Evolutionary conservation across 148 eudicot genomes (phyloP), one percentile per base, ranked within the genome.

Genomic region (Chenopodium formosanum): DNA sequence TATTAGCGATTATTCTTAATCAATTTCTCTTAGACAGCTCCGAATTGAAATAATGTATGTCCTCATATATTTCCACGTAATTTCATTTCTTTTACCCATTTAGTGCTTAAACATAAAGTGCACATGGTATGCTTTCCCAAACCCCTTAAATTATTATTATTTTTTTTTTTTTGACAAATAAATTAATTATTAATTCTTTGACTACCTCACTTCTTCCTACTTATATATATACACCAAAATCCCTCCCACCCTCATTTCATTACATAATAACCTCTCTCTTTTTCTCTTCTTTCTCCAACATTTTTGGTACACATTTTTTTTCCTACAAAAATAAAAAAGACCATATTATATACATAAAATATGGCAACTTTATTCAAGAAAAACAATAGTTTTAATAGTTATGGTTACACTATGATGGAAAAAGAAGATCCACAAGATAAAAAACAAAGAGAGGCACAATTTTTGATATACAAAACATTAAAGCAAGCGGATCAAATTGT

Each of bases 381-480:
- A 77, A 44, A 85, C 65, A 77, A 83, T 85, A 84, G 83, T 14
- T 71, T 78, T 84, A 77, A 83, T 85, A 84, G 83, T 11, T 74
- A 80, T 84, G 87, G 86, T 29, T 93, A 93, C 83, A 84, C 89
- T 65, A 93, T 83, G 78, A 78, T 93, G 66, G 89, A 85, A 44
- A 88, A 68, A 56, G 93, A 90, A 74, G 93, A 91, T 80, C 88
- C 86, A 79, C 88, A 91, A 76, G 97, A 89, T 75, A 73, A 67
- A 8, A 78, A 82, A 62, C 90, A 88, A 27, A 73, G 93, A 34
- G 70, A 79, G 75, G 94, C 94, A 46, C 98, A 91, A 79, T 94
- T 89, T 80, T 82, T 92, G 89, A 94, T 94, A 63, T 91, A 94
- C 92, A 94, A 94, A 73, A 82, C 80, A 25, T 77, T 95, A 48